Base-by-base conservation (phyloP, 176 grass and related monocot genomes). In the Calamus simplicifolius region DNA sequence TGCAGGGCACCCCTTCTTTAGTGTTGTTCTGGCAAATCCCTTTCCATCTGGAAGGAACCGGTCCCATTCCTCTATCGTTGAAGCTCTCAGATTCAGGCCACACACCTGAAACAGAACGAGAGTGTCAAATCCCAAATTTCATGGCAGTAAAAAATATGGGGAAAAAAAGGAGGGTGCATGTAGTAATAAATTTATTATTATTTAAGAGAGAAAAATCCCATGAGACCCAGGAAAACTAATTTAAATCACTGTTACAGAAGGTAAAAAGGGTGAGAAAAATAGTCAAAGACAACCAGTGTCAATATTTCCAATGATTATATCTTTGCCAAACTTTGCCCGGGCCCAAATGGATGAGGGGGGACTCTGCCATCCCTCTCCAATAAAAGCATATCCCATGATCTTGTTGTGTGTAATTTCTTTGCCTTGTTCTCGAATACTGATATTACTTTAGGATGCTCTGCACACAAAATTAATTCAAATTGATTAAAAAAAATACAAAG, bases 81-180 rank as follows among this genome's bases (percentile, higher is more conserved):
- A 95, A 95, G 75, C 85, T 95, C 43, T 52, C 67, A 7, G 90
- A 95, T 59, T 89, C 82, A 6, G 90, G 90, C 90, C 90, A 95
- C 48, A 86, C 79, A 16, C 89, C 88, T 91, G 66, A 38, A 15
- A 12, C 35, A 43, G 35, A 43, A 43, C 8, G 31, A 30, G 29
- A 30, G 6, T 35, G 6, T 35, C 5, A 35, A 35, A 35, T 35
- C 8, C 6, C 6, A 35, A 35, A 7, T 35, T 10, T 5, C 7
- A n/a, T 19, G 8, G 1, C 14, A 54, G 48, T 2, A 13, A 4
- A 48, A 25, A 60, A 17, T 19, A 5, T 16, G 16, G 31, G 17
- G 15, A n/a, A 58, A 4, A 30, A 6, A 12, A 16, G 29, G 2
- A 4, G 18, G 31, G n/a, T n/a, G n/a, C n/a, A n/a, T 35, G 28